Conservation (phyloP, 2,329 filamentous ascomycete genomes). For the Phaeomoniella chlamydospora region DNA sequence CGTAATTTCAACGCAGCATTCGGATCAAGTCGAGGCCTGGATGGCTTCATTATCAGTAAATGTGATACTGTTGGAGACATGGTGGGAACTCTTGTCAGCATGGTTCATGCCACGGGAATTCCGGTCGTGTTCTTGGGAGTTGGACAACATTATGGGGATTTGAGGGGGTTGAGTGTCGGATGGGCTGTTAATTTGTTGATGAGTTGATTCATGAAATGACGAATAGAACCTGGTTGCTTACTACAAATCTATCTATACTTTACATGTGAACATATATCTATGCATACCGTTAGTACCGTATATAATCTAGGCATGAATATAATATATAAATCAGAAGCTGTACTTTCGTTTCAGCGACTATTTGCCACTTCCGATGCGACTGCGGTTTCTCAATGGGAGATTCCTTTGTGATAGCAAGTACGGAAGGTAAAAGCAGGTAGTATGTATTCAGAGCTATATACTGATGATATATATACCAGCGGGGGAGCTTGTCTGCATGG, state of each 20-base stretch:
- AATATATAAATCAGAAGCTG: too few species aligned
- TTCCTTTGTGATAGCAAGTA: too few species aligned
- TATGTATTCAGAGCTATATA: too few species aligned
- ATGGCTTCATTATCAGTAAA: conserved; percentile 97
- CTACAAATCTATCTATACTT: background rate
- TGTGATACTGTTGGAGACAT: conserved; percentile 99
- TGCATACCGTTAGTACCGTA: background rate
- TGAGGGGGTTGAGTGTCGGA: conserved; percentile 49
- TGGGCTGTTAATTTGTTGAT: conserved; percentile 49
- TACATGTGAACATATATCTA: background rate
- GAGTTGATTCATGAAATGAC: conserved; percentile 31
- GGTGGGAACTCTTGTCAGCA: conserved; percentile 88
- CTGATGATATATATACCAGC: too few species aligned
- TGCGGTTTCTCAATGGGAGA: too few species aligned
- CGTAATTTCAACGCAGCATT: conserved; percentile 93
- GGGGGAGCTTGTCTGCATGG: too few species aligned
- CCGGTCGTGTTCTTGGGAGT: conserved; percentile 84
- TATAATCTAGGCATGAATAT: too few species aligned
- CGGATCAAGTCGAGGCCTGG: conserved; percentile 62
- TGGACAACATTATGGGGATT: conserved; percentile 52
- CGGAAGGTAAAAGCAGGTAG: too few species aligned
- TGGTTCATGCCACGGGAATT: conserved; percentile 94
- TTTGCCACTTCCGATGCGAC: too few species aligned
- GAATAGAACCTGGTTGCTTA: too few species aligned
- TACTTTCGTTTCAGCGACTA: too few species aligned